phyloP scores from a whole-genome alignment of 352 stramenopile genomes.

The Globisporangium middletonii region DNA sequence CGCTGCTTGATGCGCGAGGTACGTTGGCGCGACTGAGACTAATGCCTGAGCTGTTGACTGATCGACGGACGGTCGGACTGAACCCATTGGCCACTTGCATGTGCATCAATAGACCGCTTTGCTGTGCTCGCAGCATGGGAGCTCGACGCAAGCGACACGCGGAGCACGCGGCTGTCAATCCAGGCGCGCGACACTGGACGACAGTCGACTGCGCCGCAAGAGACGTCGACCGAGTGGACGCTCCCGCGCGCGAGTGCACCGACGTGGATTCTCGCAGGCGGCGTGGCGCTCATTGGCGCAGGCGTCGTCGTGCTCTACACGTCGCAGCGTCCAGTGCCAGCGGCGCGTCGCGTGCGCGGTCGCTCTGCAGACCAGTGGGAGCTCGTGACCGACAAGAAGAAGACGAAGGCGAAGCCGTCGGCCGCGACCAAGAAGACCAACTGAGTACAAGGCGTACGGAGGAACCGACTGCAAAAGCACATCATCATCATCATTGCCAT shows the following conservation, averaged over 20 bases:
- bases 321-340: constrained; percentile 23
- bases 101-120: constrained; percentile 28
- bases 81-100: constrained; percentile 2
- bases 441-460: neutral
- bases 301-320: constrained; percentile 48
- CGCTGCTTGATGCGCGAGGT: constrained; percentile 25
- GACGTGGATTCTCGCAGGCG: constrained; percentile 39
- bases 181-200: constrained; percentile 17
- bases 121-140: constrained; percentile 61
- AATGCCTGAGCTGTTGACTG: too few relatives aligned
- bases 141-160: constrained; percentile 24
- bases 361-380: constrained; percentile 10
- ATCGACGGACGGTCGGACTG: neutral
- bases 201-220: neutral
- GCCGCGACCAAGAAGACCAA: constrained; percentile 5
- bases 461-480: neutral
- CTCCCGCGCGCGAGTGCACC: constrained; percentile 7
- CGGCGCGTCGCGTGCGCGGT: neutral
- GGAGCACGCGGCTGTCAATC: constrained; percentile 39
- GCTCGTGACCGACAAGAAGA: constrained; percentile 3
- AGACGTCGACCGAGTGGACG: neutral
- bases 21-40: constrained; percentile 9
- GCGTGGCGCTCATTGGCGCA: constrained; percentile 37
- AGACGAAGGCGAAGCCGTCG: neutral
- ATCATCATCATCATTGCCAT: neutral